Base-by-base conservation (phyloP, 352 stramenopile genomes). In the Globisporangium carolinianum region DNA sequence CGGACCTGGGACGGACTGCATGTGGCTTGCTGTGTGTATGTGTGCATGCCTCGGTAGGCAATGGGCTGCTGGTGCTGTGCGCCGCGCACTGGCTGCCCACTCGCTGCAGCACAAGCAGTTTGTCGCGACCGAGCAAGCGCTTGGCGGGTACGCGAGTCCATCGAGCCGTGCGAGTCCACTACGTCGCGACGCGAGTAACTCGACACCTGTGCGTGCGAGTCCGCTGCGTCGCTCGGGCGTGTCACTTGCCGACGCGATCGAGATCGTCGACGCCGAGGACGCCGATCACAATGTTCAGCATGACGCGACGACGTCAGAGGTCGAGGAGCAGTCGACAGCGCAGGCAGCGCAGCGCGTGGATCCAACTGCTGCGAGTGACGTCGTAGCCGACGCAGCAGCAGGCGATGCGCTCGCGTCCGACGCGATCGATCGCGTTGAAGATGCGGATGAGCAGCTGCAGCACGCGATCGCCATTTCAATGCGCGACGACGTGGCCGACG, bases 41-140 rank as follows among this genome's bases (percentile, higher is more conserved):
- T 46, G 51, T 11, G 9, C 48, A 51, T 32, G 24, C 24, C 24
- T 32, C 24, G 24, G 18, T 10, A 87, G 77, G 4, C 84, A 94
- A 80, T 94, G 84, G 84, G 82, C 84, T 50, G 84, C 83, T 48
- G 84, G 84, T 50, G 84, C 84, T 43, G 82, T 94, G 0, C 71
- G 82, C 50, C 72, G 81, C 53, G 84, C 84, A 47, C 59, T 91
- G 39, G 73, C 81, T 61, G 66, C 87, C 37, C 83, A 94, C 58
- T 77, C 73, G 35, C 61, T 69, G 43, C 71, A 76, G n/a, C 65
- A 79, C 59, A 67, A 66, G 47, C 62, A 54, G 24, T 48, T 51
- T 53, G 49, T 65, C 36, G 56, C 65, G 14, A 60, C 10, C 14
- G 47, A 46, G n/a, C 47, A 52, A 24, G 48, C 61, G 49, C 24